Evolutionary conservation across 1,139 yeast species (phyloP).

Genomic region (Diutina pseudorugosa): DNA sequence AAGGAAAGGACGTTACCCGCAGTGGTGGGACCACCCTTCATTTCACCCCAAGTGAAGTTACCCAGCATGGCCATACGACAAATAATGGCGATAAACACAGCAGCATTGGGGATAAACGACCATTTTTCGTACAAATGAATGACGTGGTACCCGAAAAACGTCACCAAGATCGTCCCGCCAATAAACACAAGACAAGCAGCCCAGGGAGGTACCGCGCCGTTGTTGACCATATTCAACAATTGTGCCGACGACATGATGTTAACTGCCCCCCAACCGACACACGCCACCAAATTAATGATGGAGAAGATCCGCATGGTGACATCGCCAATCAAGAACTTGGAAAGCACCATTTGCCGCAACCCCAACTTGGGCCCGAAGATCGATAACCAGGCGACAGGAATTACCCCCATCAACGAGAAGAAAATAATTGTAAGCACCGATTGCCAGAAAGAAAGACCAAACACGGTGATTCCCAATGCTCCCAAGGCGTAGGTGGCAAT

Average conservation of each 20-base stretch:
- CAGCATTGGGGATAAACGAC: constrained; percentile 78
- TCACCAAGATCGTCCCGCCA: constrained; percentile 54
- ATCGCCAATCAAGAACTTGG: constrained; percentile 71
- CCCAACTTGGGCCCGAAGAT: constrained; percentile 79
- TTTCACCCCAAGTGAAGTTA: constrained; percentile 35
- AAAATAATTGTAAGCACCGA: constrained; percentile 51
- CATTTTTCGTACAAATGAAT: constrained; percentile 77
- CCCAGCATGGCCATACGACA: constrained; percentile 49
- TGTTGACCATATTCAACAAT: constrained; percentile 64
- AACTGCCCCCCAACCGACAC: constrained; percentile 94
- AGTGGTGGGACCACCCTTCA: constrained; percentile 42
- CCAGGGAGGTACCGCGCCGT: constrained; percentile 72
- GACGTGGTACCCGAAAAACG: constrained; percentile 78
- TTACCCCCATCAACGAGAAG: constrained; percentile 59
- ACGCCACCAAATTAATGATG: constrained; percentile 65
- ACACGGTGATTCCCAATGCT: constrained; percentile 57
- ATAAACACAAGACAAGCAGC: constrained; percentile 76
- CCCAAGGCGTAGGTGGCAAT: constrained; percentile 78
- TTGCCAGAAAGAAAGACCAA: constrained; percentile 52
- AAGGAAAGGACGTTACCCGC: constrained; percentile 76
- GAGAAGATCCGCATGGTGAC: constrained; percentile 68
- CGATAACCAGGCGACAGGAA: constrained; percentile 76
- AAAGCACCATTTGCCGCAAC: constrained; percentile 75
- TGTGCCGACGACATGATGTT: constrained; percentile 88
- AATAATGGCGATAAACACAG: constrained; percentile 63